phyloP scores from a whole-genome alignment of 2,329 filamentous ascomycete species.

The Stemphylium beticola region DNA sequence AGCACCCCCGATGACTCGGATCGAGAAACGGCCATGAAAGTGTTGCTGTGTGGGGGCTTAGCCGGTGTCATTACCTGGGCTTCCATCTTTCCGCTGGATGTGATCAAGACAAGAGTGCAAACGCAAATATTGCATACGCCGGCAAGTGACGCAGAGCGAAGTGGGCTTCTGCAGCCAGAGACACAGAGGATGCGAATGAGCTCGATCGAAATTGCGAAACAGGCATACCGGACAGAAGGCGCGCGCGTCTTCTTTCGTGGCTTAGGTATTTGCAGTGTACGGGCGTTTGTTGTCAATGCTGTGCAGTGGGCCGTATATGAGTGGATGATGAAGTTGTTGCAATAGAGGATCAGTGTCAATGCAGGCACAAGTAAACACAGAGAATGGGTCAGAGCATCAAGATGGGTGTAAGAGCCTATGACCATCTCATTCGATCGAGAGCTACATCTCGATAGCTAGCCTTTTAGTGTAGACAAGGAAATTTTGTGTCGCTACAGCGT shows the following conservation, averaged over 20 bases:
- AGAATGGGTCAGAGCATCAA: not conserved
- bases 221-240: conserved; percentile 74
- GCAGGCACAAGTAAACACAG: not conserved
- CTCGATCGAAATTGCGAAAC: conserved; percentile 68
- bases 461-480: conserved; percentile 46
- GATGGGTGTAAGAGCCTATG: not conserved
- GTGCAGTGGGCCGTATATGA: conserved; percentile 93
- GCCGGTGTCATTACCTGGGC: conserved; percentile 89
- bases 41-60: conserved; percentile 82
- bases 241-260: conserved; percentile 81
- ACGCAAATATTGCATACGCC: conserved; percentile 59
- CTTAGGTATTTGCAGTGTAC: conserved; percentile 78
- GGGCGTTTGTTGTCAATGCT: conserved; percentile 92
- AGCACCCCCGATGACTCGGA: conserved; percentile 54
- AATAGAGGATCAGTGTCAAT: conserved; percentile 10
- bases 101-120: conserved; percentile 92
- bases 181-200: conserved; percentile 50
- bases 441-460: conserved; percentile 26
- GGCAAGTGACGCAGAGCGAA: conserved; percentile 21
- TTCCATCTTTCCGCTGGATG: conserved; percentile 88
- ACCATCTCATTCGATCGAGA: conserved; percentile 6
- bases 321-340: conserved; percentile 70
- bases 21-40: conserved; percentile 62
- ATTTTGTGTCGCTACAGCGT: conserved; percentile 33
- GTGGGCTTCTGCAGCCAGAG: conserved; percentile 26